Conservation (phyloP, 2,329 filamentous ascomycete species). For the Aspergillus bombycis region DNA sequence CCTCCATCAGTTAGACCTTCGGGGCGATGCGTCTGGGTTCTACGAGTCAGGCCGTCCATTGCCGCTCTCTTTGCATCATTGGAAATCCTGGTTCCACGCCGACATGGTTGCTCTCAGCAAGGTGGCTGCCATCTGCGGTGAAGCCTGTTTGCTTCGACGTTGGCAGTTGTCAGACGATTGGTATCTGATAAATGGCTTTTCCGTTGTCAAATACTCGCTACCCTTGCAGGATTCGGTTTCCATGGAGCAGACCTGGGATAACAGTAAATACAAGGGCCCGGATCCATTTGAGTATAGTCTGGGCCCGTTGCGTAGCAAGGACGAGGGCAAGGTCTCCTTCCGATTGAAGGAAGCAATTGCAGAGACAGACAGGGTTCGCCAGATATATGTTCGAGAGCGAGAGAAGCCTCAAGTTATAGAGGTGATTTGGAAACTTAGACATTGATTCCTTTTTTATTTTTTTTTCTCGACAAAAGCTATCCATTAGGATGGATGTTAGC, state of each 20-base stretch:
- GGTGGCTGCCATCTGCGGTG: slow-evolving; percentile 52
- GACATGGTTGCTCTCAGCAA: slow-evolving; percentile 51
- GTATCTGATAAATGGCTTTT: slow-evolving; percentile 60
- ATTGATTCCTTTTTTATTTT: not conserved
- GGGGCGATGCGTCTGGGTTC: slow-evolving; percentile 56
- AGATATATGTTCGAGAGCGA: slow-evolving; percentile 52
- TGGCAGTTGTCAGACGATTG: slow-evolving; percentile 45
- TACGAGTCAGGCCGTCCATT: slow-evolving; percentile 56
- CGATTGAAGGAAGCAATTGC: slow-evolving; percentile 47
- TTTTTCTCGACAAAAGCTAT: not conserved
- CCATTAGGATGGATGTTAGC: too few species aligned
- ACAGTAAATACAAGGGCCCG: slow-evolving; percentile 41
- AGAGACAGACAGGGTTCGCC: slow-evolving; percentile 47
- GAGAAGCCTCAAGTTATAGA: slow-evolving; percentile 25
- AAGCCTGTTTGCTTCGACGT: slow-evolving; percentile 56
- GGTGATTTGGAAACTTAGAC: slow-evolving; percentile 22
- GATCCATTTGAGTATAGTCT: slow-evolving; percentile 53
- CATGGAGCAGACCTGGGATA: slow-evolving; percentile 57
- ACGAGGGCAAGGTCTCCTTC: slow-evolving; percentile 54
- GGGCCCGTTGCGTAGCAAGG: slow-evolving; percentile 47
- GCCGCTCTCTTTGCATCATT: slow-evolving; percentile 38
- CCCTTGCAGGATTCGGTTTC: slow-evolving; percentile 39
- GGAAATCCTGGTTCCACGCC: slow-evolving; percentile 17
- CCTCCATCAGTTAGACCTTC: slow-evolving; percentile 59
- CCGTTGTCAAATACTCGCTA: slow-evolving; percentile 52